Evolutionary conservation across 164 flowering plant genomes (phyloP).

Genomic region (Aristolochia fimbriata): DNA sequence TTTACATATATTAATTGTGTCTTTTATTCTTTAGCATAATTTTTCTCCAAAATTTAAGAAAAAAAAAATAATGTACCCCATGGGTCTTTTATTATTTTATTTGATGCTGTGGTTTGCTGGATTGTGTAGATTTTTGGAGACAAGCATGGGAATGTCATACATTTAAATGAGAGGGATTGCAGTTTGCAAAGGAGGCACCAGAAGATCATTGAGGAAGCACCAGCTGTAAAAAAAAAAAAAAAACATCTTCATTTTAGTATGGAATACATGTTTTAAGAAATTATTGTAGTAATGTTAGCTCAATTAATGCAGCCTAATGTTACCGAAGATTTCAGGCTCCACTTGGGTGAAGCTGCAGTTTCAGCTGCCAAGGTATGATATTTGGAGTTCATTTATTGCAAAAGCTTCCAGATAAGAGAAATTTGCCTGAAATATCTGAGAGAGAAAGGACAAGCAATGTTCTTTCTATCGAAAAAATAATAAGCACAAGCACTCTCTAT

Average conservation of each 20-base stretch:
- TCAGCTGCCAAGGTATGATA: slow-evolving; percentile 89
- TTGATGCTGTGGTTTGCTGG: neutral
- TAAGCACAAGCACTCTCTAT: too few relatives aligned
- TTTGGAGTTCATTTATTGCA: neutral
- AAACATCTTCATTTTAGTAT: slow-evolving; percentile 8
- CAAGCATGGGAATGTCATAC: slow-evolving; percentile 73
- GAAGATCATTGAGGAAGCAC: slow-evolving; percentile 99
- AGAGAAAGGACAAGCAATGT: too few relatives aligned
- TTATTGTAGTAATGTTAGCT: slow-evolving; percentile 13
- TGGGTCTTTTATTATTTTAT: neutral
- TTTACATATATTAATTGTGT: too few relatives aligned
- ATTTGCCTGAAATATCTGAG: too few relatives aligned
- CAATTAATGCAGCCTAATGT: slow-evolving; percentile 78
- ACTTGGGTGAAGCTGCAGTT: slow-evolving; percentile 92
- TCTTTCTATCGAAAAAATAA: too few relatives aligned
- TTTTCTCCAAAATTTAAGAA: too few relatives aligned
- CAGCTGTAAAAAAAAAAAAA: slow-evolving; percentile 54
- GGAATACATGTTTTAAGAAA: slow-evolving; percentile 7
- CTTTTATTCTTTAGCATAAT: too few relatives aligned
- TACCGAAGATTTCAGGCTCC: slow-evolving; percentile 51
- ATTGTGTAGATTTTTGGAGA: slow-evolving; percentile 75
- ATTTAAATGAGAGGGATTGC: slow-evolving; percentile 93
- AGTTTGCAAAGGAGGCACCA: slow-evolving; percentile 99
- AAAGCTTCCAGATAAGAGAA: too few relatives aligned
- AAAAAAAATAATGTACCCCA: too few relatives aligned